Percentiles rank a stretch among this genome's conserved stretches.
Conservation (phyloP, 345 rosid species). For the Chamaenerion angustifolium region DNA sequence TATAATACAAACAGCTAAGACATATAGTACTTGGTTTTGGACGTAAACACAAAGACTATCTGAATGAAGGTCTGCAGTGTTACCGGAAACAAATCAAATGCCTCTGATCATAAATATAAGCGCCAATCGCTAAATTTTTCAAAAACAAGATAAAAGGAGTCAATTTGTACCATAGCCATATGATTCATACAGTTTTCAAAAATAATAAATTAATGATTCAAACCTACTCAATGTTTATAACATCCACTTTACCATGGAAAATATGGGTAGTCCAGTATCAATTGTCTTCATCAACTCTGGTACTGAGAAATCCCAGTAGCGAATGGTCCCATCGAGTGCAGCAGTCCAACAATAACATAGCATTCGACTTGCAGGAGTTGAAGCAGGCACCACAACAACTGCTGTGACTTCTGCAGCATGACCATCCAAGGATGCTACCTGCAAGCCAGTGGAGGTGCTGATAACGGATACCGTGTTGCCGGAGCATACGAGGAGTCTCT, state of each 20-base stretch:
- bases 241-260: slow-evolving; percentile 48
- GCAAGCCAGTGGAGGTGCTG: slow-evolving; percentile 76
- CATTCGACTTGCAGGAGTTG: slow-evolving; percentile 34
- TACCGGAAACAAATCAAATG: neutral
- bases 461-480: slow-evolving; percentile 61
- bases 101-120: neutral
- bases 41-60: too few relatives aligned
- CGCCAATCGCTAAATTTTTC: neutral
- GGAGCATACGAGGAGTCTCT: slow-evolving; percentile 70
- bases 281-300: slow-evolving; percentile 67
- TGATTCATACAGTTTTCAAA: neutral
- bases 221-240: neutral
- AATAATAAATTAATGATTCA: neutral
- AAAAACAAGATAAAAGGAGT: neutral
- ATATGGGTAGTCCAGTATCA: slow-evolving; percentile 40
- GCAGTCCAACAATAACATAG: slow-evolving; percentile 87
- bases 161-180: neutral
- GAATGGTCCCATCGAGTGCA: slow-evolving; percentile 79
- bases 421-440: slow-evolving; percentile 72
- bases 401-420: slow-evolving; percentile 67
- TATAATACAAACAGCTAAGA: too few relatives aligned
- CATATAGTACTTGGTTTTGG: too few relatives aligned
- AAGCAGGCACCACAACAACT: slow-evolving; percentile 58
- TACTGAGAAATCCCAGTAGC: slow-evolving; percentile 76
- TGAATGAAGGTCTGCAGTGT: too few relatives aligned